These are phyloP conservation scores for Lipomyces kockii DNA, from an alignment of 805 yeast genomes.

Conservation along the genomic window DNA sequence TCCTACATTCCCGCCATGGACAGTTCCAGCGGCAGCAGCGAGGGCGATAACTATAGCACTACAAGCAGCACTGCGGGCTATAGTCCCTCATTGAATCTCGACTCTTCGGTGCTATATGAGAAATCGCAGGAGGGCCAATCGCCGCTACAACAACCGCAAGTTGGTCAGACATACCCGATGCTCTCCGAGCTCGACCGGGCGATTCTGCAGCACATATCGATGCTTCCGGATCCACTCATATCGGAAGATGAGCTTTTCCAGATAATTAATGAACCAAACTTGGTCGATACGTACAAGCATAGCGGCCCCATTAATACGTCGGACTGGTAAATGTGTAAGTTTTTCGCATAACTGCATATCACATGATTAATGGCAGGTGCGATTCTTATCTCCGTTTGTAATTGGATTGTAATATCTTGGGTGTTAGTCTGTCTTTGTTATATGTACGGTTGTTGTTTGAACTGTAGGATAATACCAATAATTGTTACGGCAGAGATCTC, in stretches of 20 bases:
- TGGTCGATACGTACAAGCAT: background rate
- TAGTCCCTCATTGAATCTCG: conserved; percentile 2
- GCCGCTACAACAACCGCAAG: background rate
- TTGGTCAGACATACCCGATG: background rate
- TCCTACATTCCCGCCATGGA: background rate
- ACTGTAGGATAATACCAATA: too few species aligned
- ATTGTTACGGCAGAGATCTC: too few species aligned
- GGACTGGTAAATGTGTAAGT: background rate
- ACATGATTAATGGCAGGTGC: background rate
- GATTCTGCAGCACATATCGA: background rate
- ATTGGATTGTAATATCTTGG: background rate
- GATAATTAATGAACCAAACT: background rate
- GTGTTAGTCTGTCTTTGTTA: background rate
- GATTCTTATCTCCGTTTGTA: background rate
- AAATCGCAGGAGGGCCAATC: background rate
- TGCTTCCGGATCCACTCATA: conserved; percentile 3
- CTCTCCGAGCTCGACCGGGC: background rate
- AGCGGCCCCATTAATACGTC: background rate
- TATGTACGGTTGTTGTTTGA: too few species aligned
- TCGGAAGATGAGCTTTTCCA: conserved; percentile 2
- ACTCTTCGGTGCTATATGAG: background rate
- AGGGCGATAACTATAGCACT: background rate
- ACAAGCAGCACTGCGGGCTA: background rate
- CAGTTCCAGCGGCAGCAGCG: background rate
- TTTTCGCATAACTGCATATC: background rate